phyloP scores from a whole-genome alignment of 148 eudicot species.

The Bassia scoparia region DNA sequence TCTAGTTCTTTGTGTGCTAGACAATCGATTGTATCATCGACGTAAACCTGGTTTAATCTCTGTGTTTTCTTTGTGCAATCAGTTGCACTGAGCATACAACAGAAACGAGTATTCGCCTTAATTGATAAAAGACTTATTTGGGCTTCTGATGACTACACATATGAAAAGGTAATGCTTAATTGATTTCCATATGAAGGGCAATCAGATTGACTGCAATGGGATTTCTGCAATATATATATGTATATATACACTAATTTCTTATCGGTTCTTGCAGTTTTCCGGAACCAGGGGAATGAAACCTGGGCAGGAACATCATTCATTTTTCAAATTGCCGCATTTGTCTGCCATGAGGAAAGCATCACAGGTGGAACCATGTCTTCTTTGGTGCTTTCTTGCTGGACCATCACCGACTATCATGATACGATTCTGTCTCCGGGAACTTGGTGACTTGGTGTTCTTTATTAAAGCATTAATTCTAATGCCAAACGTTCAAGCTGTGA shows the following conservation, averaged over 20 bases:
- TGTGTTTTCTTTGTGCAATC: neutral
- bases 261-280: neutral
- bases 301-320: conserved; percentile 2
- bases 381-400: neutral
- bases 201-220: neutral
- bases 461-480: neutral
- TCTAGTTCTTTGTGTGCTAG: neutral
- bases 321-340: conserved; percentile 13
- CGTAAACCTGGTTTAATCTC: neutral
- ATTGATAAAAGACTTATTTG: neutral
- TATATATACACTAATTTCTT: no score
- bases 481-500: neutral
- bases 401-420: conserved; percentile 15
- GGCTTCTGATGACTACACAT: neutral
- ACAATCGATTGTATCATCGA: neutral
- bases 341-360: conserved; percentile 10
- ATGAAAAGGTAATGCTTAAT: neutral
- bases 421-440: neutral
- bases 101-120: neutral
- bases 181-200: neutral
- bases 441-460: conserved; percentile 14
- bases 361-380: neutral
- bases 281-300: conserved; percentile 7
- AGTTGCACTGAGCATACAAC: neutral
- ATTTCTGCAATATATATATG: no score